Base-by-base conservation (phyloP, 2,329 filamentous ascomycete species). In the Aspergillus sclerotialis region DNA sequence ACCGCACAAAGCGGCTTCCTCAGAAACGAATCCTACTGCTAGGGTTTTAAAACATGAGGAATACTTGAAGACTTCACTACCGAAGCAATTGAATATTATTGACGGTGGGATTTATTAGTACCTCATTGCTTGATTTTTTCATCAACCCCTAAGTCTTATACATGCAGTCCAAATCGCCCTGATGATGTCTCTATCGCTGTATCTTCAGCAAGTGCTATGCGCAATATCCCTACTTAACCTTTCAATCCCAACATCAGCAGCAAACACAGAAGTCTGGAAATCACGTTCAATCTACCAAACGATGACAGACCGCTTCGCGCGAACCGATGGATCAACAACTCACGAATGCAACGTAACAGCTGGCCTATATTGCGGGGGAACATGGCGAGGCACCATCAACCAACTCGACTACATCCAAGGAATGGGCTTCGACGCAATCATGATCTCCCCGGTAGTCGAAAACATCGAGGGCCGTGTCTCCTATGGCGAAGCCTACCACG, bases 371-470 rank as follows among this genome's bases (percentile, higher is more conserved):
- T 75, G 72, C 40, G 71, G 71, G 30, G 70, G 70, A 7, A 71
- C 68, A 14, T 73, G 67, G 62, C 57, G 61, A 40, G 68, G 69
- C 6, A 63, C 69, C 4, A 65, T 68, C 37, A 56, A 63, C 24
- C 60, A 67, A 15, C 54, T 73, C 7, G 69, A 72, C 44, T 73
- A 73, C 44, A 72, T 73, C 38, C 57, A 69, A 38, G 60, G 52
- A 9, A 61, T 70, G 53, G 68, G 69, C 0, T 72, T 73, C 35
- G 64, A 68, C 47, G 65, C 68, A 4, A 55, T 72, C 18, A 68
- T 56, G 57, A 60, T 61, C 17, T 60, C 64, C 4, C 67, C 66
- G 0, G 57, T 69, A 13, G 56, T 62, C 16, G 49, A 61, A 38
- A 63, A 69, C 31, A 34, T 67, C 9, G 48, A 55, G 8, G 56